Evolutionary conservation across 768 basidiomycete genomes (phyloP).

Genomic region (Leccinum longicurvipes): DNA sequence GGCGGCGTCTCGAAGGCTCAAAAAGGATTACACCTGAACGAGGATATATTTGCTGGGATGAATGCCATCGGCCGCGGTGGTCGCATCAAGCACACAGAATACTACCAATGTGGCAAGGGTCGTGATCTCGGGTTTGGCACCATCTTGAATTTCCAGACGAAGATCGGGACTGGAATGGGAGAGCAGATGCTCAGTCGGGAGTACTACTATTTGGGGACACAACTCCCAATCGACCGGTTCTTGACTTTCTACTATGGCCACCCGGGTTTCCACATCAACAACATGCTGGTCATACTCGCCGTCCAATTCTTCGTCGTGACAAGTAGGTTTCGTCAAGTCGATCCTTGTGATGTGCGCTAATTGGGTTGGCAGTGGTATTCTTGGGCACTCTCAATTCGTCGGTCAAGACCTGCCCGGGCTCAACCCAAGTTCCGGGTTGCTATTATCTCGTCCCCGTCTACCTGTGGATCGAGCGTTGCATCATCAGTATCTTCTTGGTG

Average conservation of each 20-base stretch:
- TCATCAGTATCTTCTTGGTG: constrained; percentile 97
- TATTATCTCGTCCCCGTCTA: constrained; percentile 94
- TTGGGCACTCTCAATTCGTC: constrained; percentile 88
- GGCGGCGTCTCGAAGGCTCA: constrained; percentile 99
- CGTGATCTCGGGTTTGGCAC: constrained; percentile 99
- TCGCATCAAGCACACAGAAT: constrained; percentile 98
- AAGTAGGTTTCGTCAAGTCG: constrained; percentile 46
- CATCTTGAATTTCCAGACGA: constrained; percentile 99
- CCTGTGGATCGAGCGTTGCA: constrained; percentile 93
- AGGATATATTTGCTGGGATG: constrained; percentile 99
- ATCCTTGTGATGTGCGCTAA: constrained; percentile 13
- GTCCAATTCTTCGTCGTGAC: constrained; percentile 94
- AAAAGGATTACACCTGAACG: constrained; percentile 98
- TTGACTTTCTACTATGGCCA: constrained; percentile 99
- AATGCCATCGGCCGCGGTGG: constrained; percentile 96
- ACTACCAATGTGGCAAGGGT: constrained; percentile 98
- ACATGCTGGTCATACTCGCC: constrained; percentile 96
- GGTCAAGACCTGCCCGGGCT: constrained; percentile 78
- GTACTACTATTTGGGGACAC: constrained; percentile 98
- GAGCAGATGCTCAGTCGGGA: constrained; percentile 99
- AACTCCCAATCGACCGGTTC: constrained; percentile 97
- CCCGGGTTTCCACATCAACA: constrained; percentile 99
- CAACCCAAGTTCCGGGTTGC: constrained; percentile 69
- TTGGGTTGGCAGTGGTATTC: constrained; percentile 70
- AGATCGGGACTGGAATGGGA: constrained; percentile 99